Conservation (phyloP, 2,329 filamentous ascomycete species). For the Albophoma yamanashiensis region DNA sequence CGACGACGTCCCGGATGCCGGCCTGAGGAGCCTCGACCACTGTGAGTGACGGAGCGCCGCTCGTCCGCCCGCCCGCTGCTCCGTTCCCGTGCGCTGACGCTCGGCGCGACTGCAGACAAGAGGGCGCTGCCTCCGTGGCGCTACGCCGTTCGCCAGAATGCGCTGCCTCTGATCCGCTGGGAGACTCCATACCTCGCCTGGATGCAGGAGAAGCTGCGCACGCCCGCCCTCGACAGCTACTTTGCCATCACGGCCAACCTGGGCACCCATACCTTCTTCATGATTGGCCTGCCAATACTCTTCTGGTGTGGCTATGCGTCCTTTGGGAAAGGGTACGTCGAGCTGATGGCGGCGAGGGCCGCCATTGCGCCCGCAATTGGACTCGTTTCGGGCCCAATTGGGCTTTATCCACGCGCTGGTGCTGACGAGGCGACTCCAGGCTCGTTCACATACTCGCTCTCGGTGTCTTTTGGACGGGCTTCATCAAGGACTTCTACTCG, state of each 20-base stretch:
- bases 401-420: background rate
- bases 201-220: constrained; percentile 70
- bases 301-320: constrained; percentile 92
- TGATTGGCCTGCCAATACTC: constrained; percentile 85
- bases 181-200: constrained; percentile 91
- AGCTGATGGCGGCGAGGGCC: background rate
- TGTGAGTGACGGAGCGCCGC: constrained; percentile 40
- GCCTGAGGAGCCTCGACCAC: constrained; percentile 69
- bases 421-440: constrained; percentile 20
- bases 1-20: constrained; percentile 49
- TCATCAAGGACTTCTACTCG: constrained; percentile 89
- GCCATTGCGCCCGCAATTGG: background rate
- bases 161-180: constrained; percentile 82
- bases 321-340: constrained; percentile 73
- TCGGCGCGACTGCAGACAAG: constrained; percentile 48
- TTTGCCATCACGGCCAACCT: constrained; percentile 95
- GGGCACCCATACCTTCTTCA: constrained; percentile 97
- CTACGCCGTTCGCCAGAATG: constrained; percentile 67
- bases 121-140: constrained; percentile 79
- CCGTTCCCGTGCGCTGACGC: constrained; percentile 1
- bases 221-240: constrained; percentile 83
- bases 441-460: constrained; percentile 66
- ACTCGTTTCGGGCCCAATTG: background rate
- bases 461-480: constrained; percentile 81
- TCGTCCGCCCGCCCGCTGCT: no score